Conservation (phyloP, 2,329 filamentous ascomycete genomes). For the Lasiodiplodia sp. region DNA sequence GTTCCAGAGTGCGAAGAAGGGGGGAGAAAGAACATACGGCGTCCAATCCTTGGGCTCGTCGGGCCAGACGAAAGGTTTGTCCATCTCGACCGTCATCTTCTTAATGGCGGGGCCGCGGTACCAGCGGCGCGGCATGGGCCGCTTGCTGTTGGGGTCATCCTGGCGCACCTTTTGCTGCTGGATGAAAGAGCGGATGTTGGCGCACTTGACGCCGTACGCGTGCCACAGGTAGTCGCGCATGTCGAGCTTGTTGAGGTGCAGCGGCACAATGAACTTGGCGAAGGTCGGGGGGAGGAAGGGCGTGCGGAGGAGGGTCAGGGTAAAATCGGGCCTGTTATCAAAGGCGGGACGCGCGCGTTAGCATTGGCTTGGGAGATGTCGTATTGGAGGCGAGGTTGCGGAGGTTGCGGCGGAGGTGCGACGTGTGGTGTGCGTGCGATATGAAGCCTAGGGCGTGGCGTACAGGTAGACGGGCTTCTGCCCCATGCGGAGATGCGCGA, state of each 20-base stretch:
- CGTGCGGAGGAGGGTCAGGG: constrained; percentile 78
- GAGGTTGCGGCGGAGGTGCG: not conserved
- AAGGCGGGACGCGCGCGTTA: not conserved
- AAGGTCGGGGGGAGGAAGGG: constrained; percentile 76
- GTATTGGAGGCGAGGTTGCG: not conserved
- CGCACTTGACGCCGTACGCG: constrained; percentile 77
- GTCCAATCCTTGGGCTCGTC: constrained; percentile 67
- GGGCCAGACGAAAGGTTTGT: constrained; percentile 88
- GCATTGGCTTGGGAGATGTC: not conserved
- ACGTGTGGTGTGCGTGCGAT: not conserved
- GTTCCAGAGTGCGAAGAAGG: not conserved
- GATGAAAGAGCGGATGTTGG: constrained; percentile 79
- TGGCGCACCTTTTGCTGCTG: constrained; percentile 71
- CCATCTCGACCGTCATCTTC: constrained; percentile 94
- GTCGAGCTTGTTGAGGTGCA: constrained; percentile 95
- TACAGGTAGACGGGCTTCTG: constrained; percentile 59
- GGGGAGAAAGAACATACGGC: constrained; percentile 54
- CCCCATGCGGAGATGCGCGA: constrained; percentile 42
- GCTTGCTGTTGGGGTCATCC: constrained; percentile 50
- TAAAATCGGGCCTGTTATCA: constrained; percentile 76
- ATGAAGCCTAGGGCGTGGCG: constrained; percentile 30
- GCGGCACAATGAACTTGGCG: constrained; percentile 88
- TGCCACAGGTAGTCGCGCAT: constrained; percentile 93
- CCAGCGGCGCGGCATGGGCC: constrained; percentile 61
- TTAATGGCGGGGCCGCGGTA: constrained; percentile 79